These are phyloP conservation scores for Penicillium bialowiezense DNA, from an alignment of 495 filamentous ascomycete species.

Conservation along the genomic window DNA sequence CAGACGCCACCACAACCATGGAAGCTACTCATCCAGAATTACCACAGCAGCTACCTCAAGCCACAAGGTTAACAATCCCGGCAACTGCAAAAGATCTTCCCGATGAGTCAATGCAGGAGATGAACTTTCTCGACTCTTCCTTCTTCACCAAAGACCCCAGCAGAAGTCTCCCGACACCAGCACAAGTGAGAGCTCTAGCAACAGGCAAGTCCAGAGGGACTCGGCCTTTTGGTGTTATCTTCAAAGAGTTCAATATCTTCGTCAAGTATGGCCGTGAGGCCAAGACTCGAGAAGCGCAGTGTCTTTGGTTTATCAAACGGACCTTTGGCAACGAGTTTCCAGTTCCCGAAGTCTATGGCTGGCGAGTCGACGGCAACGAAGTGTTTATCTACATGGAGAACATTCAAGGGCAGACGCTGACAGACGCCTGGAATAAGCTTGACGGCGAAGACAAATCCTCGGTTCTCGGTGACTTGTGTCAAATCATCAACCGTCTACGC, in stretches of 20 bases:
- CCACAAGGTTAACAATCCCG: neutral
- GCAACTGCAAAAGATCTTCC: slow-evolving; percentile 3
- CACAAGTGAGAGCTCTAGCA: slow-evolving; percentile 23
- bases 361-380: slow-evolving; percentile 36
- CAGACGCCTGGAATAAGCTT: slow-evolving; percentile 35
- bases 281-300: slow-evolving; percentile 40
- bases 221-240: slow-evolving; percentile 25
- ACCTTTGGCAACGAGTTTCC: slow-evolving; percentile 33
- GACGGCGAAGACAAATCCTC: slow-evolving; percentile 25
- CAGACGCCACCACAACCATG: no score
- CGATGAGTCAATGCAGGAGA: slow-evolving; percentile 12
- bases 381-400: slow-evolving; percentile 52
- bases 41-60: no score
- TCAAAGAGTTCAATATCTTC: slow-evolving; percentile 35
- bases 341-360: slow-evolving; percentile 48
- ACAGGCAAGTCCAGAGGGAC: slow-evolving; percentile 8
- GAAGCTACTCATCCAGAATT: no score
- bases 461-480: slow-evolving; percentile 35
- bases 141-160: slow-evolving; percentile 20
- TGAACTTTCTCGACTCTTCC: slow-evolving; percentile 24
- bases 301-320: slow-evolving; percentile 39
- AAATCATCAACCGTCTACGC: slow-evolving; percentile 26
- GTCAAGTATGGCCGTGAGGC: slow-evolving; percentile 45
- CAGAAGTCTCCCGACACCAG: slow-evolving; percentile 17
- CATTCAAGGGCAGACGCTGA: slow-evolving; percentile 35